Evolutionary conservation across 495 filamentous ascomycete genomes (phyloP).

Genomic region (Hypoxylon lienhwacheense): DNA sequence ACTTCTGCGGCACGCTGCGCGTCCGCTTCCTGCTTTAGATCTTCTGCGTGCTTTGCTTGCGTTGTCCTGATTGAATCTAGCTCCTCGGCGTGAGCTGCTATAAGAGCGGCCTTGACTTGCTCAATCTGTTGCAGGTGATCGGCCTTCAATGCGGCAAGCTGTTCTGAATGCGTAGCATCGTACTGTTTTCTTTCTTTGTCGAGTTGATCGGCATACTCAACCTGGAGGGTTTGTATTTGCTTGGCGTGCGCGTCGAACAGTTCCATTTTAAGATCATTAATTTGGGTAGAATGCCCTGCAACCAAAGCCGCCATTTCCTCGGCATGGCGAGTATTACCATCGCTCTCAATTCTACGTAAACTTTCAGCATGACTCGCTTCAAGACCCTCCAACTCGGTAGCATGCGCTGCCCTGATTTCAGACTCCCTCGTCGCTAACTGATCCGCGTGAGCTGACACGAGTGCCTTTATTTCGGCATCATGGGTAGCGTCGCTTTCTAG

Average conservation of each 20-base stretch:
- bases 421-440: slow-evolving; percentile 29
- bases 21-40: slow-evolving; percentile 16
- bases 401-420: slow-evolving; percentile 33
- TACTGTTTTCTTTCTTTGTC: slow-evolving; percentile 37
- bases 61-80: slow-evolving; percentile 42
- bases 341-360: slow-evolving; percentile 38
- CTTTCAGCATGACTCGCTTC: slow-evolving; percentile 39
- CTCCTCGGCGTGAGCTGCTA: slow-evolving; percentile 34
- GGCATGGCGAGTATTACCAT: slow-evolving; percentile 36
- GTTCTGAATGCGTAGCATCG: slow-evolving; percentile 37
- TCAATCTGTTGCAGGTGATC: slow-evolving; percentile 40
- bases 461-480: slow-evolving; percentile 37
- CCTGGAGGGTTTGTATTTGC: slow-evolving; percentile 52
- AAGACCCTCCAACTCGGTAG: slow-evolving; percentile 31
- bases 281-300: slow-evolving; percentile 26
- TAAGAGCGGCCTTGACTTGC: slow-evolving; percentile 38
- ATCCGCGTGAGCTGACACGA: slow-evolving; percentile 31
- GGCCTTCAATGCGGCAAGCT: slow-evolving; percentile 42
- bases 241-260: slow-evolving; percentile 48
- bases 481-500: slow-evolving; percentile 32
- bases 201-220: slow-evolving; percentile 43
- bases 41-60: slow-evolving; percentile 44
- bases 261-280: slow-evolving; percentile 45
- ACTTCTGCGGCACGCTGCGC: slow-evolving; percentile 23
- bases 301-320: slow-evolving; percentile 34